Evolutionary conservation across 2,329 filamentous ascomycete species (phyloP).

Genomic region (Drechslerella dactyloides): DNA sequence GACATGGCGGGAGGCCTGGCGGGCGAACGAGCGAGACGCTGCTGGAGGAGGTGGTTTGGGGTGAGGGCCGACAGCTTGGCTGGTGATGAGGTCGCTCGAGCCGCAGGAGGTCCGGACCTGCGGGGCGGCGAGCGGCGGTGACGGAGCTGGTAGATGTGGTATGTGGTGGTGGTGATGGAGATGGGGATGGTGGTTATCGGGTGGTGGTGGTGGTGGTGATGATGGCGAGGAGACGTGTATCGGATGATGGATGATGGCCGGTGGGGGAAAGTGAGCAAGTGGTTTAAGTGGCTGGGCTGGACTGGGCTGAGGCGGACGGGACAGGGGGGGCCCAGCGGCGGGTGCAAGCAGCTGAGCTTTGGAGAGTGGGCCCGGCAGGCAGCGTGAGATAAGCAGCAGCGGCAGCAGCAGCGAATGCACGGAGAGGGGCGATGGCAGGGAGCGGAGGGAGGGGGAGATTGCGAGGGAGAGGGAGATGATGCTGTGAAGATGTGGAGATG

Average conservation of each 20-base stretch:
- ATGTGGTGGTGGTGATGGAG: not conserved
- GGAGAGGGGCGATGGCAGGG: not conserved
- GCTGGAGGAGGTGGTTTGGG: constrained; percentile 13
- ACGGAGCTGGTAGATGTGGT: not conserved
- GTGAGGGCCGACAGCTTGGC: constrained; percentile 29
- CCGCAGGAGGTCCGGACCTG: constrained; percentile 25
- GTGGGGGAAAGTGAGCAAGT: constrained; percentile 2
- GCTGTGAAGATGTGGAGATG: not conserved
- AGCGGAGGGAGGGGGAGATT: not conserved
- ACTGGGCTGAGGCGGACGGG: no score
- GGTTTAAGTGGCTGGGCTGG: no score
- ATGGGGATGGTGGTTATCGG: not conserved
- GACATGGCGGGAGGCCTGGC: constrained; percentile 48
- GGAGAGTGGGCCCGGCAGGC: not conserved
- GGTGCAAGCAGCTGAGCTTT: not conserved
- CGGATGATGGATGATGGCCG: not conserved
- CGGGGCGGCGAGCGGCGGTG: constrained; percentile 9
- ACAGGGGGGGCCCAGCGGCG: no score
- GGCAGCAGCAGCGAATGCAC: no score
- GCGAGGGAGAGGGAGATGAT: constrained; percentile 13
- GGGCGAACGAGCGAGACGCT: constrained; percentile 27
- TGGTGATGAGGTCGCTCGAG: constrained; percentile 18
- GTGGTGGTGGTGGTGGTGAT: not conserved
- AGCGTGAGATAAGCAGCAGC: no score
- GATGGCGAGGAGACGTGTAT: not conserved